phyloP scores from a whole-genome alignment of 106 monocot genomes.

The Xerophyta viscosa region DNA sequence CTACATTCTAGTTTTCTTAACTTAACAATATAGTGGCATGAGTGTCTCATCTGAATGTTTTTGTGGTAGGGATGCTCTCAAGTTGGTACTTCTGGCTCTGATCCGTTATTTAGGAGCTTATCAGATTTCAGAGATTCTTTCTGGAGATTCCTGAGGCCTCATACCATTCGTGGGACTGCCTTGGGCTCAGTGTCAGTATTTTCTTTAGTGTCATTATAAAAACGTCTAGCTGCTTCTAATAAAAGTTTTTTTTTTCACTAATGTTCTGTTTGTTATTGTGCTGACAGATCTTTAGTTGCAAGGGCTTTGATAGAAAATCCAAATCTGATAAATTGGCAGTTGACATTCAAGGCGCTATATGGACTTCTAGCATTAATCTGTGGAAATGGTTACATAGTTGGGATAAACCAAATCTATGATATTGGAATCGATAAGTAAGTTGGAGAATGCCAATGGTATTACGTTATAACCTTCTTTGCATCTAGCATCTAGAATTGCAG shows the following conservation, averaged over 20 bases:
- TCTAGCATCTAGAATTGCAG: too few relatives aligned
- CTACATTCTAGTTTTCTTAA: too few relatives aligned
- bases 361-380: slow-evolving; percentile 83
- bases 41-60: too few relatives aligned
- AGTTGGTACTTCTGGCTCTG: slow-evolving; percentile 44
- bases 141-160: slow-evolving; percentile 97
- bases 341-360: slow-evolving; percentile 77
- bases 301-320: slow-evolving; percentile 86
- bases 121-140: slow-evolving; percentile 48
- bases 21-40: too few relatives aligned
- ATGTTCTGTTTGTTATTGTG: not conserved
- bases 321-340: slow-evolving; percentile 78
- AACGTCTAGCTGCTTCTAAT: not conserved
- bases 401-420: slow-evolving; percentile 97
- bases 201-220: not conserved
- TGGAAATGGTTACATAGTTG: slow-evolving; percentile 97
- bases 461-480: too few relatives aligned
- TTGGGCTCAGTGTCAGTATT: slow-evolving; percentile 74
- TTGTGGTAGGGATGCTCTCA: slow-evolving; percentile 67
- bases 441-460: not conserved
- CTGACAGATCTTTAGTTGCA: slow-evolving; percentile 79
- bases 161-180: slow-evolving; percentile 95
- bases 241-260: not conserved
- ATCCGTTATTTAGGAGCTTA: slow-evolving; percentile 34
- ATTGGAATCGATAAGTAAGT: slow-evolving; percentile 96